These are phyloP conservation scores for Neurospora sp. DNA, from an alignment of 495 filamentous ascomycete species.

Conservation along the genomic window DNA sequence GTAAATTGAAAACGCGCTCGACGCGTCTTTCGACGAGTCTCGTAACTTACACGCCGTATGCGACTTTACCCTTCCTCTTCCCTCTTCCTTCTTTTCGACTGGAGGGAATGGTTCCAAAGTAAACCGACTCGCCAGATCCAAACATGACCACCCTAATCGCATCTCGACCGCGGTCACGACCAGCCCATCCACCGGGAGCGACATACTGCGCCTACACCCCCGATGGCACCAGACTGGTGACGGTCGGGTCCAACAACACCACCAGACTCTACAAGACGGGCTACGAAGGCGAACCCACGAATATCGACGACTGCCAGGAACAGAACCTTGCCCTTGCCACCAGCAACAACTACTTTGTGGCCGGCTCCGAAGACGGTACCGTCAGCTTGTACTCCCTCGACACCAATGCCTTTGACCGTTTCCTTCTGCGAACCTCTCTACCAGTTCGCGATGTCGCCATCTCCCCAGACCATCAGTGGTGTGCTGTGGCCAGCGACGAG, in stretches of 20 bases:
- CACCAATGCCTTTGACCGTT: conserved; percentile 64
- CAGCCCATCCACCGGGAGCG: conserved; percentile 42
- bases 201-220: conserved; percentile 47
- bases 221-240: conserved; percentile 54
- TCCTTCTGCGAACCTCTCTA: conserved; percentile 71
- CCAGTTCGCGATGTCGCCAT: conserved; percentile 79
- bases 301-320: conserved; percentile 79
- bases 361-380: conserved; percentile 86
- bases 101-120: background rate
- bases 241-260: conserved; percentile 80
- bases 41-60: background rate
- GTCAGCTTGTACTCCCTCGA: conserved; percentile 77
- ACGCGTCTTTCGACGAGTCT: conserved; percentile 18
- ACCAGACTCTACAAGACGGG: conserved; percentile 85
- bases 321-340: conserved; percentile 68
- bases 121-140: background rate
- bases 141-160: conserved; percentile 40
- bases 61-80: background rate
- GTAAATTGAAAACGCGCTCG: conserved; percentile 25
- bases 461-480: conserved; percentile 77
- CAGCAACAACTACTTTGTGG: conserved; percentile 73
- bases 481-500: conserved; percentile 94
- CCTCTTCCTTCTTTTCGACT: background rate
- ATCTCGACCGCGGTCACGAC: conserved; percentile 36
- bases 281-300: conserved; percentile 80